Conservation (phyloP, 1,139 yeast species). For the Geotrichum phurueaensis region DNA sequence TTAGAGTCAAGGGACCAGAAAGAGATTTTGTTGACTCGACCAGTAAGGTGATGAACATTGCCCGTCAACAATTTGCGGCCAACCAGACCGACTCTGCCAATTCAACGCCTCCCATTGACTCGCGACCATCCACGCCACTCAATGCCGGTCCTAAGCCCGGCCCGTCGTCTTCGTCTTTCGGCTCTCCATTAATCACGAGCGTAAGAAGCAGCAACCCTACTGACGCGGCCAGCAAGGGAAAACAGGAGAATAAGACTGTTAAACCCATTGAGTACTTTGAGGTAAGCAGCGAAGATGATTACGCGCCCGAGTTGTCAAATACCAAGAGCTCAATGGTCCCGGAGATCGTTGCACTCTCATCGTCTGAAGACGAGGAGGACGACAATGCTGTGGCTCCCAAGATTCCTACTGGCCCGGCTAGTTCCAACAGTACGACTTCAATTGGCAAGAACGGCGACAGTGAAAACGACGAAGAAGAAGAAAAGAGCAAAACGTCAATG, state of each 20-base stretch:
- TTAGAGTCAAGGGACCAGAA: conserved; percentile 65
- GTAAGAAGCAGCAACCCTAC: not conserved
- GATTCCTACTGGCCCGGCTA: not conserved
- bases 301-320: not conserved
- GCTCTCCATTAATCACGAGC: not conserved
- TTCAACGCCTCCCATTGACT: not conserved
- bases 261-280: not conserved
- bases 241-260: not conserved
- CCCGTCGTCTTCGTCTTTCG: not conserved
- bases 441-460: not conserved
- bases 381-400: not conserved
- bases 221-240: not conserved
- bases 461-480: not conserved
- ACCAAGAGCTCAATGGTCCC: not conserved
- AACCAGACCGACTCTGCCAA: not conserved
- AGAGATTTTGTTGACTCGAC: conserved; percentile 80
- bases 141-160: not conserved
- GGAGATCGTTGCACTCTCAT: not conserved
- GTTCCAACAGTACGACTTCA: not conserved
- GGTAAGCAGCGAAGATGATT: not conserved
- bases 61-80: not conserved
- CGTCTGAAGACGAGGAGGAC: not conserved
- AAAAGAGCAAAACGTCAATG: not conserved
- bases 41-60: conserved; percentile 44
- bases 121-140: not conserved